Evolutionary conservation across 352 stramenopile genomes (phyloP).

Genomic region (Phytophthora multivora): DNA sequence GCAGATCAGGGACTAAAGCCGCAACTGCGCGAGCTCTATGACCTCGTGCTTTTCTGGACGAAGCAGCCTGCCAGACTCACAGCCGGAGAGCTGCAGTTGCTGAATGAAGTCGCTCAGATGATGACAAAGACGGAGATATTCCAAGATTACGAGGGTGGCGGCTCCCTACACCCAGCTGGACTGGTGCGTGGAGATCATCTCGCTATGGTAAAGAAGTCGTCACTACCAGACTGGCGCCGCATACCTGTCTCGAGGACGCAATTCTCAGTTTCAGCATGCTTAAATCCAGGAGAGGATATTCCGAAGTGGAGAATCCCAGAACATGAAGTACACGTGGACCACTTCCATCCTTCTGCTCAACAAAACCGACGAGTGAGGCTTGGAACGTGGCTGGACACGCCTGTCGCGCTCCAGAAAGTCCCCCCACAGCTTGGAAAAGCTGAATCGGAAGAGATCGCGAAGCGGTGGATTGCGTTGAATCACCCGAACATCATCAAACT

Average conservation of each 20-base stretch:
- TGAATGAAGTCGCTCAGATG: neutral
- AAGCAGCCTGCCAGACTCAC: slow-evolving; percentile 18
- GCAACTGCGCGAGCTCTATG: slow-evolving; percentile 15
- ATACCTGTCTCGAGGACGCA: neutral
- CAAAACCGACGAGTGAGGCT: slow-evolving; percentile 14
- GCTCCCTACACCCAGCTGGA: slow-evolving; percentile 4
- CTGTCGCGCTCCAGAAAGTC: slow-evolving; percentile 22
- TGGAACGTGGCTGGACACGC: slow-evolving; percentile 21
- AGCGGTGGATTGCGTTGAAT: slow-evolving; percentile 23
- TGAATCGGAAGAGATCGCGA: neutral
- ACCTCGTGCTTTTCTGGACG: slow-evolving; percentile 21
- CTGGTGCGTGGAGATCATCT: slow-evolving; percentile 17
- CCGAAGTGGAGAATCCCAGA: slow-evolving; percentile 1
- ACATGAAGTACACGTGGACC: slow-evolving; percentile 11
- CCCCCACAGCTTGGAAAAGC: neutral
- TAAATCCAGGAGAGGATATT: neutral
- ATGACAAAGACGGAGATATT: slow-evolving; percentile 12
- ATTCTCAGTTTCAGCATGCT: no score
- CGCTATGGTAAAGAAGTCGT: slow-evolving; percentile 23
- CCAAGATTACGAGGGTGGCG: slow-evolving; percentile 1
- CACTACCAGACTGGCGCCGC: slow-evolving; percentile 17
- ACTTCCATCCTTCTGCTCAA: slow-evolving; percentile 3
- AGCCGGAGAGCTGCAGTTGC: slow-evolving; percentile 12
- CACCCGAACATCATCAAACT: slow-evolving; percentile 33
- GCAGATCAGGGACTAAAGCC: neutral